These are phyloP conservation scores for Eucalyptus caleyi DNA, from an alignment of 345 rosid species.

Conservation along the genomic window DNA sequence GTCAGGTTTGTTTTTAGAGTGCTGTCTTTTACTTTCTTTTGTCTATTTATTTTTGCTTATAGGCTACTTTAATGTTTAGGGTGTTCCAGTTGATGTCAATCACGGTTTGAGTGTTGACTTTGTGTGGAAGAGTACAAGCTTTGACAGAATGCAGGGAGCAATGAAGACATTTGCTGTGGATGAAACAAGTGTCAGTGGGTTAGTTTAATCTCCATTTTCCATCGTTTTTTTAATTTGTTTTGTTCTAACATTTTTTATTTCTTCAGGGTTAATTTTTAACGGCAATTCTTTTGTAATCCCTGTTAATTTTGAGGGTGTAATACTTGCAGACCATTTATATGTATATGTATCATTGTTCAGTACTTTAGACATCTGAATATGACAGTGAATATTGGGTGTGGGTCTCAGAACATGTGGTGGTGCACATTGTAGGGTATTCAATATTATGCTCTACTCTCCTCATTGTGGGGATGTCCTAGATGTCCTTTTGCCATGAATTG, in stretches of 20 bases:
- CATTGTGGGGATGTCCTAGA: not conserved
- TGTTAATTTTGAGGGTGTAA: not conserved
- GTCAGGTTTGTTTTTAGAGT: slow-evolving; percentile 48
- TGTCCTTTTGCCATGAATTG: not conserved
- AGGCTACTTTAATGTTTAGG: slow-evolving; percentile 31
- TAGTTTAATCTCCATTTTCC: slow-evolving; percentile 13
- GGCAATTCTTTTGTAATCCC: not conserved
- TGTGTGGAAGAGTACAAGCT: slow-evolving; percentile 99
- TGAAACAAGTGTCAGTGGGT: slow-evolving; percentile 99
- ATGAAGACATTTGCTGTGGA: slow-evolving; percentile 99
- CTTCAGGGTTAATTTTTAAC: not conserved
- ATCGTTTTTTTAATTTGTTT: not conserved
- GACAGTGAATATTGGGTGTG: not conserved
- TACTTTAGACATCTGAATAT: not conserved
- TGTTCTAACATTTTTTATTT: not conserved
- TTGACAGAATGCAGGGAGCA: slow-evolving; percentile 99
- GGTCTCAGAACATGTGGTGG: not conserved
- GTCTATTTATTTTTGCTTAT: not conserved
- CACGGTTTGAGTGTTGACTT: slow-evolving; percentile 98
- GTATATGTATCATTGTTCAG: not conserved
- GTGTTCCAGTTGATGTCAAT: slow-evolving; percentile 86
- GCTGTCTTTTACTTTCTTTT: not conserved
- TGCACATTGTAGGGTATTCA: not conserved
- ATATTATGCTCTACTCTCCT: not conserved
- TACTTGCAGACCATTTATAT: not conserved